phyloP scores from a whole-genome alignment of 208 protist genomes.

The Wallacemonas sp. region DNA sequence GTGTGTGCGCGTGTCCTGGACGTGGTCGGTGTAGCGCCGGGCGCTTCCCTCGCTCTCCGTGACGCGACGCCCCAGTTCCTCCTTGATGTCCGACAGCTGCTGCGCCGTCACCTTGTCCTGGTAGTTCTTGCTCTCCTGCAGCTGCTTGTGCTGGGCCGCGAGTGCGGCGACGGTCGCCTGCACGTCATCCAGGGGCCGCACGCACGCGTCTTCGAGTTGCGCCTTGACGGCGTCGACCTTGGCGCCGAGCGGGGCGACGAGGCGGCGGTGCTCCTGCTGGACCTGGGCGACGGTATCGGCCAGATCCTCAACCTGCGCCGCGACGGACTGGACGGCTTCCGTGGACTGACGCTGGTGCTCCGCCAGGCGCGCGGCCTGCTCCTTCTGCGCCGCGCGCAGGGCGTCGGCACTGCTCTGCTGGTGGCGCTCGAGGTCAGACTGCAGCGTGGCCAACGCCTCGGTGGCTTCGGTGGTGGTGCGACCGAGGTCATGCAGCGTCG shows the following conservation, averaged over 20 bases:
- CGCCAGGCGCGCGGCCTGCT: not conserved
- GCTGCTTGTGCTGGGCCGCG: not conserved
- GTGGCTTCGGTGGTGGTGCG: not conserved
- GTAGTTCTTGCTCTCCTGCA: slow-evolving; percentile 15
- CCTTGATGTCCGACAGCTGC: slow-evolving; percentile 12
- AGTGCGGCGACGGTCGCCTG: not conserved
- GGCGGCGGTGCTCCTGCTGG: slow-evolving; percentile 8
- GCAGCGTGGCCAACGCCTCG: slow-evolving; percentile 15
- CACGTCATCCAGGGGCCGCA: not conserved
- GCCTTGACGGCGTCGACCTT: slow-evolving; percentile 15
- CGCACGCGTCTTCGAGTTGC: not conserved
- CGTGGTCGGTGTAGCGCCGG: not conserved
- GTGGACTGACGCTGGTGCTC: not conserved
- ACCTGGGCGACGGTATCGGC: not conserved
- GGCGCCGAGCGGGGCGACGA: not conserved
- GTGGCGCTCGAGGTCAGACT: slow-evolving; percentile 12
- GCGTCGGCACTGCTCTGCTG: slow-evolving; percentile 25
- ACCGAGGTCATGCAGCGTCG: not conserved
- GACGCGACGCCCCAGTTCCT: slow-evolving; percentile 1
- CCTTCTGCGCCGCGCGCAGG: slow-evolving; percentile 13
- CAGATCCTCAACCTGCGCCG: not conserved
- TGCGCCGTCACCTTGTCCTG: slow-evolving; percentile 21
- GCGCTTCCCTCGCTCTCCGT: not conserved
- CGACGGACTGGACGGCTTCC: not conserved
- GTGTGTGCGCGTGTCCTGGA: not conserved